A percentile compares a stretch with the other conserved stretches of the same genome.
Conservation (phyloP, 768 basidiomycete species). For the Calocera cornea region DNA sequence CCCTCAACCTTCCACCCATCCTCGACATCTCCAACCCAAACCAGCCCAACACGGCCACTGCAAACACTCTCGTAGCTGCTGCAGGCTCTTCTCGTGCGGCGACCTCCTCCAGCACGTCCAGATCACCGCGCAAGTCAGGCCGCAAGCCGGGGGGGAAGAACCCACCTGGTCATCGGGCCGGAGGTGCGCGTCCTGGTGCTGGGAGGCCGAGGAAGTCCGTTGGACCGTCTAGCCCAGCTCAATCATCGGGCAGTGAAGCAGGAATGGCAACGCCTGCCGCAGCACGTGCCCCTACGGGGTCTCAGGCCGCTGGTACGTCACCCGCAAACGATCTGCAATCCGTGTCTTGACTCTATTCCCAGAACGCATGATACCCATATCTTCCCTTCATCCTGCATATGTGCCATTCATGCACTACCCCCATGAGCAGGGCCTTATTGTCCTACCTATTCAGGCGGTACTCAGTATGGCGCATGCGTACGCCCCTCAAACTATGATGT, state of each 20-base stretch:
- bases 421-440: not conserved
- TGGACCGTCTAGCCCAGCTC: not conserved
- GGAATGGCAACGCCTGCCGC: not conserved
- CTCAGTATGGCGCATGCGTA: not conserved
- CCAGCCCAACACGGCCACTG: not conserved
- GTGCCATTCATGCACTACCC: not conserved
- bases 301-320: not conserved
- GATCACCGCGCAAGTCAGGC: not conserved
- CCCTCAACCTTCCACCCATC: not conserved
- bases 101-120: not conserved
- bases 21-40: not conserved
- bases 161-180: not conserved
- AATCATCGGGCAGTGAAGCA: not conserved
- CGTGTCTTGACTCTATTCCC: not conserved
- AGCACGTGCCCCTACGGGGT: not conserved
- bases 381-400: not conserved
- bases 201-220: not conserved
- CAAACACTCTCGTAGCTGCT: not conserved
- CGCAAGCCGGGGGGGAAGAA: not conserved
- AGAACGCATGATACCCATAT: conserved; percentile 1
- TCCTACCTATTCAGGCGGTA: not conserved
- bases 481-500: not conserved
- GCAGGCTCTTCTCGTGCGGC: not conserved
- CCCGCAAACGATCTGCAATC: not conserved
- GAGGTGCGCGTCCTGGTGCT: not conserved